phyloP scores from a whole-genome alignment of 2,329 filamentous ascomycete species.

The Xylariaceae sp. region DNA sequence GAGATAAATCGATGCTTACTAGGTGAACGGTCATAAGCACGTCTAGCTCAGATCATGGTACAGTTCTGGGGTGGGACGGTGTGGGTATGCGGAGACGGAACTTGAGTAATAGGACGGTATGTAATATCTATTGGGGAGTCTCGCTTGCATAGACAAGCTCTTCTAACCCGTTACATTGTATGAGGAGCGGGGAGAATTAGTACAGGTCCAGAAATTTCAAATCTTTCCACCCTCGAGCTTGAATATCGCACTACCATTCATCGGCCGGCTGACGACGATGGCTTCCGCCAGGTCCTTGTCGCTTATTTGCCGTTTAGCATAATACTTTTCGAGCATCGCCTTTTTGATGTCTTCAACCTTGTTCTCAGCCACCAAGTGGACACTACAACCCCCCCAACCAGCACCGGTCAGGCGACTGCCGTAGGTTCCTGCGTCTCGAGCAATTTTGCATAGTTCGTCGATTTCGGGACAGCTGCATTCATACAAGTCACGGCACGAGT shows the following conservation, averaged over 20 bases:
- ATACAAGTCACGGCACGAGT: constrained; percentile 82
- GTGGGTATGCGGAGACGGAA: too few relatives aligned
- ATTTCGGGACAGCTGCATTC: constrained; percentile 92
- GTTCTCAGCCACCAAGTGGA: constrained; percentile 85
- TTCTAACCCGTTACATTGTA: too few relatives aligned
- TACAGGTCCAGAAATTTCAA: constrained; percentile 4
- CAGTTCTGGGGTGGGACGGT: too few relatives aligned
- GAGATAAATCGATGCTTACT: too few relatives aligned
- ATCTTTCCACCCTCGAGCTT: constrained; percentile 37
- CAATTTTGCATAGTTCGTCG: constrained; percentile 84
- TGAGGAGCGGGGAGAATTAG: too few relatives aligned
- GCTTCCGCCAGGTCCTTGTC: constrained; percentile 76
- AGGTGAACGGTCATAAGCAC: too few relatives aligned
- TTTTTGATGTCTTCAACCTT: constrained; percentile 77
- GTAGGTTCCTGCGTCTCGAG: constrained; percentile 75
- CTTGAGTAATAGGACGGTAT: too few relatives aligned
- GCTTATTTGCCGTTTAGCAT: constrained; percentile 65
- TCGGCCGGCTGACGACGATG: constrained; percentile 87
- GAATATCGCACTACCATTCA: constrained; percentile 67
- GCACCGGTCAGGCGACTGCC: constrained; percentile 89
- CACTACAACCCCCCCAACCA: constrained; percentile 95
- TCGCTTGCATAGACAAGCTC: too few relatives aligned
- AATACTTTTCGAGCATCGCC: constrained; percentile 82
- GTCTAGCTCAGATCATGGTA: too few relatives aligned
- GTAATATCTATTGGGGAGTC: too few relatives aligned